These are phyloP conservation scores for Cryptococcus neoformans DNA, from an alignment of 1,284 basidiomycete genomes.

Conservation along the genomic window DNA sequence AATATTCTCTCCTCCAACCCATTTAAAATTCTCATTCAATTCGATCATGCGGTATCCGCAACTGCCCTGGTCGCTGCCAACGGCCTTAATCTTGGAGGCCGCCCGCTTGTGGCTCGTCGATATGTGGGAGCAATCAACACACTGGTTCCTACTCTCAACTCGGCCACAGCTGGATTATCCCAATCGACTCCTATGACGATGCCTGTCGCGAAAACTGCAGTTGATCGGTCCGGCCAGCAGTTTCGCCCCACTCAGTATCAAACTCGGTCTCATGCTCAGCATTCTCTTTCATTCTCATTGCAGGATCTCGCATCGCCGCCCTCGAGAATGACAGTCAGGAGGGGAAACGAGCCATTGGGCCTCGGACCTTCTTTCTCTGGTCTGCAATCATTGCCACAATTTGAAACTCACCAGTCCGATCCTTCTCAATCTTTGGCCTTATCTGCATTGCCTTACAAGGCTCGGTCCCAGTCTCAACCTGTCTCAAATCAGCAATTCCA, in stretches of 20 bases:
- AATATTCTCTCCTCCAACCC: conserved; percentile 21
- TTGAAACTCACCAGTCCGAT: neutral
- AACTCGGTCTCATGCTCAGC: neutral
- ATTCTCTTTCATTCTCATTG: neutral
- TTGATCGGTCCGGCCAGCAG: conserved; percentile 16
- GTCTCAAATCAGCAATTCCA: too few species aligned
- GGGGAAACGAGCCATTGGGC: too few species aligned
- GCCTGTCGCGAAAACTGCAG: neutral
- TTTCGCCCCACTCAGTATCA: neutral
- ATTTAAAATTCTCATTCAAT: conserved; percentile 32
- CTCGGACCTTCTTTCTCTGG: neutral
- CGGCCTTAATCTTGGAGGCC: conserved; percentile 30
- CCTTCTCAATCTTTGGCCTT: too few species aligned
- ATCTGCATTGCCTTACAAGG: too few species aligned
- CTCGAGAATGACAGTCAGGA: too few species aligned
- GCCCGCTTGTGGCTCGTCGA: conserved; percentile 16
- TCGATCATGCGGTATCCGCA: conserved; percentile 32
- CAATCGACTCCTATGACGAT: neutral
- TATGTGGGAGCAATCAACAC: conserved; percentile 2
- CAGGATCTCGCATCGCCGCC: too few species aligned
- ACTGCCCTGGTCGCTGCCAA: conserved; percentile 27
- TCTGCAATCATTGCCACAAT: neutral
- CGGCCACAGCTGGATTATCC: neutral
- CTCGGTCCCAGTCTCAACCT: too few species aligned
- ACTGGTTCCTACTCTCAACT: neutral